phyloP scores from a whole-genome alignment of 768 basidiomycete genomes.

The Psilocybe tampanensis region DNA sequence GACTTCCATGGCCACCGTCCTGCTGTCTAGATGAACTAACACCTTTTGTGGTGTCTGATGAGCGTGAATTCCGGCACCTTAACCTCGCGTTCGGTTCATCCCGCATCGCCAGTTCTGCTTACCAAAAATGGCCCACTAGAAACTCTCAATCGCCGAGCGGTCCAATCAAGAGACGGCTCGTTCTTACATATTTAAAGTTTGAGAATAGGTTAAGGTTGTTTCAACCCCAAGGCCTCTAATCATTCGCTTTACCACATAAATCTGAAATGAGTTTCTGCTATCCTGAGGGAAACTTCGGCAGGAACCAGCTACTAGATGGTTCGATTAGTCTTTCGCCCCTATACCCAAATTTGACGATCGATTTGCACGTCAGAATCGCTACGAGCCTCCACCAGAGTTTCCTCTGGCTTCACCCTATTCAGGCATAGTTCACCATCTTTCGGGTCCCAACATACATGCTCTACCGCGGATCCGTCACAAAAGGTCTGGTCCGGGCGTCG shows the following conservation, averaged over 20 bases:
- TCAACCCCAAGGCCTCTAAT: constrained; percentile 90
- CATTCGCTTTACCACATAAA: constrained; percentile 83
- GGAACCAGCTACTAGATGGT: constrained; percentile 94
- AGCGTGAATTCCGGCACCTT: constrained; percentile 82
- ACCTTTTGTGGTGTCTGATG: constrained; percentile 86
- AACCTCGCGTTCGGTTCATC: constrained; percentile 72
- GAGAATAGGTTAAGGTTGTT: constrained; percentile 86
- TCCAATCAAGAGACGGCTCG: constrained; percentile 82
- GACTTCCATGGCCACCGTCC: constrained; percentile 19
- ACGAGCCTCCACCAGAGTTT: constrained; percentile 96
- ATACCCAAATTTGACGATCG: constrained; percentile 95
- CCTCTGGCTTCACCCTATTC: constrained; percentile 93
- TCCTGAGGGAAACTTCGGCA: constrained; percentile 84
- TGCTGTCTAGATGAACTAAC: constrained; percentile 74
- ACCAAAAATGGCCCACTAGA: constrained; percentile 81
- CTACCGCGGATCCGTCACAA: constrained; percentile 76
- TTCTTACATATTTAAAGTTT: constrained; percentile 87
- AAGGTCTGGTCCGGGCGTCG: constrained; percentile 76
- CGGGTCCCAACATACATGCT: constrained; percentile 87
- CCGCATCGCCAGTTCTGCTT: constrained; percentile 71
- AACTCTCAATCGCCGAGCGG: constrained; percentile 83
- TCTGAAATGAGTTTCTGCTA: constrained; percentile 58
- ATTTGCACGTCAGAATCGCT: constrained; percentile 97
- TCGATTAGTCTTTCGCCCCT: constrained; percentile 97
- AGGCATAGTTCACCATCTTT: constrained; percentile 91